phyloP scores from a whole-genome alignment of 176 grass and related monocot species.

The Aegilops sharonensis region DNA sequence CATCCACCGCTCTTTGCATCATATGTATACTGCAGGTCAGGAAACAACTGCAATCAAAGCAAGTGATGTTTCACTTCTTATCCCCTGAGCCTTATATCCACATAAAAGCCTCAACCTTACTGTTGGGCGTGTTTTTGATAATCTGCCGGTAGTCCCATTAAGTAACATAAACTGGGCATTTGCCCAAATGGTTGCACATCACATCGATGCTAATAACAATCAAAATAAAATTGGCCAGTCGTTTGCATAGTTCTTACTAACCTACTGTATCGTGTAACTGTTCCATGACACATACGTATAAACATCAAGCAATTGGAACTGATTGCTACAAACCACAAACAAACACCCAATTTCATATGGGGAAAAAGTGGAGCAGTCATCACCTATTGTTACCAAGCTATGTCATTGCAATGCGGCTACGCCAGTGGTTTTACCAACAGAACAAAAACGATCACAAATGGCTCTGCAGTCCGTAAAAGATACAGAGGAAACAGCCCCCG shows the following conservation, averaged over 20 bases:
- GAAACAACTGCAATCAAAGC: constrained; percentile 19
- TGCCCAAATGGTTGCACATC: neutral
- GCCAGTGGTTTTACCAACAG: neutral
- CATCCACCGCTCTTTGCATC: neutral
- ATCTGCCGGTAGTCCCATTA: neutral
- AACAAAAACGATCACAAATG: neutral
- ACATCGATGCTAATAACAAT: neutral
- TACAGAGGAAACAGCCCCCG: neutral
- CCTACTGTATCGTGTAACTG: neutral
- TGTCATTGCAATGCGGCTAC: neutral
- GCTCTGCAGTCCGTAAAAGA: neutral
- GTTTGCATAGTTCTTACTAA: neutral
- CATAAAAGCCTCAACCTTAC: neutral
- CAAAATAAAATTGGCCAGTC: neutral
- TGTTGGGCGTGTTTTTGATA: neutral
- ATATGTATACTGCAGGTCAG: neutral
- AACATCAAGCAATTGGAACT: neutral
- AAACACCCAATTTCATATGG: neutral
- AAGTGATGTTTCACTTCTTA: neutral
- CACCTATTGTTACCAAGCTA: neutral
- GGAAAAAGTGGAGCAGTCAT: neutral
- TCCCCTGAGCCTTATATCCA: neutral
- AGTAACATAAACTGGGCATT: neutral
- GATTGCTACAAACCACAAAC: neutral
- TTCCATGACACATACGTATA: neutral